A percentile compares a stretch with the other conserved stretches of the same genome.
Evolutionary conservation across 2,329 filamentous ascomycete species (phyloP).

Genomic region (Stagonosporopsis rhizophila): DNA sequence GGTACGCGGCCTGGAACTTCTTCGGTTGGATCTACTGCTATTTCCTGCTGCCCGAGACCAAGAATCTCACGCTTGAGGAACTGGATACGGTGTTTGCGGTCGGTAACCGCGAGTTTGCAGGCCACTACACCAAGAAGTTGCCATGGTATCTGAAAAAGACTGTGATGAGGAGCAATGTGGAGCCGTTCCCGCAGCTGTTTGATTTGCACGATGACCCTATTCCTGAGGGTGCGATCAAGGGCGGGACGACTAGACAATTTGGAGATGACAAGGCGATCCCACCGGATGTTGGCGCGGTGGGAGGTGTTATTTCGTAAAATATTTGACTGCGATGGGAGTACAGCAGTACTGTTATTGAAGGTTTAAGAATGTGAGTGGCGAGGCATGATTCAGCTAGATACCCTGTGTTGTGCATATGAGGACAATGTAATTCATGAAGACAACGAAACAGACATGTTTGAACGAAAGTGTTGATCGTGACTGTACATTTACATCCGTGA

Average conservation of each 20-base stretch:
- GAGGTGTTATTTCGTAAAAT: neutral
- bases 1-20: constrained; percentile 64
- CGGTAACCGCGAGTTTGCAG: constrained; percentile 32
- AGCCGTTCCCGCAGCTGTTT: constrained; percentile 36
- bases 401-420: neutral
- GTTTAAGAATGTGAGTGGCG: neutral
- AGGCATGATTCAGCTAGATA: neutral
- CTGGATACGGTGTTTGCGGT: constrained; percentile 43
- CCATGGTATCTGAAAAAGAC: constrained; percentile 49
- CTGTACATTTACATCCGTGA: neutral
- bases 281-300: neutral
- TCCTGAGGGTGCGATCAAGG: constrained; percentile 9
- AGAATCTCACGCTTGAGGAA: constrained; percentile 40
- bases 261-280: constrained; percentile 7
- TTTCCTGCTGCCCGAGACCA: constrained; percentile 43
- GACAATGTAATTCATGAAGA: too few relatives aligned
- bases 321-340: neutral
- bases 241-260: neutral
- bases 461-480: neutral
- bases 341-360: neutral
- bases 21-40: constrained; percentile 56
- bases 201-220: constrained; percentile 28
- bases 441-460: too few relatives aligned
- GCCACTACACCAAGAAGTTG: constrained; percentile 40
- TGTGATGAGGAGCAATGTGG: constrained; percentile 39